Base-by-base conservation (phyloP, 768 basidiomycete species). In the Naganishia antarctica region DNA sequence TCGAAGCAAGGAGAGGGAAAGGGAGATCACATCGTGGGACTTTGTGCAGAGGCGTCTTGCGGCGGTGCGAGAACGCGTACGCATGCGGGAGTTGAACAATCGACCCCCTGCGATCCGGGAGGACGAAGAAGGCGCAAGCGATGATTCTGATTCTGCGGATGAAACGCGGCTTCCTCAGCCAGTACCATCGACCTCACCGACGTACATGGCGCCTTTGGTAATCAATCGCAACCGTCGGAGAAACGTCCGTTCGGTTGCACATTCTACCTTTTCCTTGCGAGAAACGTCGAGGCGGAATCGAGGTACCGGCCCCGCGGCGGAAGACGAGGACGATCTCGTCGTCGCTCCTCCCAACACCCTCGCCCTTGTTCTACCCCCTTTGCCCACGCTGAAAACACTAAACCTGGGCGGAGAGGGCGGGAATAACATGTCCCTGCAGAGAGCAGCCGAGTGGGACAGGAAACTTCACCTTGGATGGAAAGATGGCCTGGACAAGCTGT, bases 1-100 rank as follows among this genome's bases (percentile, higher is more conserved):
- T 59, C 80, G 83, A 43, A 84, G 86, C 0, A 84, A 82, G 69
- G 86, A 86, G 65, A 79, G 84, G 44, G 91, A 92, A 77, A 84
- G 83, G 74, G 80, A 68, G 60, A 73, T 77, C 37, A 70, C 70
- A 0, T 66, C 66, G 7, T 73, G 71, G 74, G 76, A 76, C 21
- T 31, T 71, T 18, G 61, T 40, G 28, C 63, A 72, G 43, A 28
- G 76, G 51, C 70, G 69, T 11, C 62, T 70, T 23, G 25, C 62
- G 18, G 76, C 74, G 21, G 70, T 69, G 29, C 71, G 63, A 45
- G 71, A 73, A 44, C 65, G 65, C 15, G 63, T 37, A 25, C 6
- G 59, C 15, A 32, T 60, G 26, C 2, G 59, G 28, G 45, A 60
- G 31, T 15, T 60, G 59, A 37, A 41, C 0, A 47, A 16, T 29